These are phyloP conservation scores for Chaetomiaceae sp. DNA, from an alignment of 2,329 filamentous ascomycete genomes.

Conservation along the genomic window DNA sequence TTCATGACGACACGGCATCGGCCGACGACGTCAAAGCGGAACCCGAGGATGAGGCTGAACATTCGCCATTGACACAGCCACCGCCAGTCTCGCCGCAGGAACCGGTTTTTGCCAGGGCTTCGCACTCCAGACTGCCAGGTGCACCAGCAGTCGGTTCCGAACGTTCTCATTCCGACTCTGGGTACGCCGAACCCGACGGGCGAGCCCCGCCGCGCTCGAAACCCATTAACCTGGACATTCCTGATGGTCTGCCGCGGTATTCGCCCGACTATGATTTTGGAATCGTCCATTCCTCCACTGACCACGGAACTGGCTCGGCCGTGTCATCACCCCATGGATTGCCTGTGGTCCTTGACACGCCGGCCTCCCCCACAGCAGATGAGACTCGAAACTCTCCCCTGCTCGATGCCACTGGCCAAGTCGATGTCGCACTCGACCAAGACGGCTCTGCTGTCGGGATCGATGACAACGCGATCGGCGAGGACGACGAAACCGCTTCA, in stretches of 20 bases:
- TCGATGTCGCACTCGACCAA: too few species aligned
- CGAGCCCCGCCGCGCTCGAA: not conserved
- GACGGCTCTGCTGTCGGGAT: too few species aligned
- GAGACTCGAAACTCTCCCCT: too few species aligned
- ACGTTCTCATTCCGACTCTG: not conserved
- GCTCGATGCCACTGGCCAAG: not conserved
- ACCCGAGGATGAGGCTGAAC: not conserved
- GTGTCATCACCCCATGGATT: not conserved
- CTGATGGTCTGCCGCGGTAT: not conserved
- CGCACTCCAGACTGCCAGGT: too few species aligned
- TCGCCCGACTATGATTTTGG: not conserved
- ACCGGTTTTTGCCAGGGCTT: too few species aligned
- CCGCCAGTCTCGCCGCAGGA: not conserved
- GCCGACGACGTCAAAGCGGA: not conserved
- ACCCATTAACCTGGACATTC: not conserved
- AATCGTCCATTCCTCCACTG: not conserved
- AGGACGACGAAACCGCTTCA: too few species aligned
- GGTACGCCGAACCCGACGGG: constrained; percentile 1
- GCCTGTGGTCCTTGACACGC: not conserved
- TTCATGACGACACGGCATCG: not conserved
- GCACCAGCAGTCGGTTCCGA: not conserved
- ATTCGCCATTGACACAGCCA: not conserved
- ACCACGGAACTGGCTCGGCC: not conserved
- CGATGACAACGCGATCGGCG: too few species aligned
- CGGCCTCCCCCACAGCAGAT: not conserved